Evolutionary conservation across 2,329 filamentous ascomycete genomes (phyloP).

Genomic region (Paraconiothyrium sp.): DNA sequence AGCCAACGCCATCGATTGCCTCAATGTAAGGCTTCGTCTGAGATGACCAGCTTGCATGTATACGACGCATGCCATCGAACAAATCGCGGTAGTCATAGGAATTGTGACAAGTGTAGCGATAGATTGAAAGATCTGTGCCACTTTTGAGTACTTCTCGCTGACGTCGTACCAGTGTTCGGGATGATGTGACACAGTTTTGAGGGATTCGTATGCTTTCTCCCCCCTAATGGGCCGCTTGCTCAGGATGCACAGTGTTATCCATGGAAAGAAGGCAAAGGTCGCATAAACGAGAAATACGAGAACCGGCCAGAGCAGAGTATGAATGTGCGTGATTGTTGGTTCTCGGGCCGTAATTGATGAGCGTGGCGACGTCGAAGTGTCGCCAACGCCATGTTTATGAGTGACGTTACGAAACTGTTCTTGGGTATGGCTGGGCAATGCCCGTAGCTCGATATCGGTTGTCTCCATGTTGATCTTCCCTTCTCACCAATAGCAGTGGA

Average conservation of each 20-base stretch:
- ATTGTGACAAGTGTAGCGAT: conserved; percentile 23
- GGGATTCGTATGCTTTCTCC: not conserved
- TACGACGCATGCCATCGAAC: conserved; percentile 22
- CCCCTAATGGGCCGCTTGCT: conserved; percentile 5
- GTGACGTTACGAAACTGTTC: not conserved
- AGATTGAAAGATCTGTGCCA: conserved; percentile 15
- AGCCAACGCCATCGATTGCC: conserved; percentile 22
- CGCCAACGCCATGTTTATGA: not conserved
- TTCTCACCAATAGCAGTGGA: not conserved
- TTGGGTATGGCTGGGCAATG: not conserved
- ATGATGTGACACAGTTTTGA: not conserved
- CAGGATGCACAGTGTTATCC: conserved; percentile 4
- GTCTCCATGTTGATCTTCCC: not conserved
- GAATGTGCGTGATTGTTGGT: not conserved
- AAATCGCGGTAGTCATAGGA: conserved; percentile 23
- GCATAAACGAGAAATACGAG: conserved; percentile 1
- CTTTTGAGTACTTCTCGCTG: conserved; percentile 20
- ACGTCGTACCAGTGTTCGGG: conserved; percentile 9
- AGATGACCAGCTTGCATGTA: conserved; percentile 22
- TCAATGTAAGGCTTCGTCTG: conserved; percentile 18
- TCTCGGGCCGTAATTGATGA: conserved; percentile 9
- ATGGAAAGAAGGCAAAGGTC: conserved; percentile 5
- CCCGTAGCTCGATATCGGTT: not conserved
- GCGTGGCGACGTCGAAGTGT: not conserved
- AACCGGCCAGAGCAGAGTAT: not conserved